Base-by-base conservation (phyloP, 805 yeast genomes). In the Diddensiella caesifluorescens region DNA sequence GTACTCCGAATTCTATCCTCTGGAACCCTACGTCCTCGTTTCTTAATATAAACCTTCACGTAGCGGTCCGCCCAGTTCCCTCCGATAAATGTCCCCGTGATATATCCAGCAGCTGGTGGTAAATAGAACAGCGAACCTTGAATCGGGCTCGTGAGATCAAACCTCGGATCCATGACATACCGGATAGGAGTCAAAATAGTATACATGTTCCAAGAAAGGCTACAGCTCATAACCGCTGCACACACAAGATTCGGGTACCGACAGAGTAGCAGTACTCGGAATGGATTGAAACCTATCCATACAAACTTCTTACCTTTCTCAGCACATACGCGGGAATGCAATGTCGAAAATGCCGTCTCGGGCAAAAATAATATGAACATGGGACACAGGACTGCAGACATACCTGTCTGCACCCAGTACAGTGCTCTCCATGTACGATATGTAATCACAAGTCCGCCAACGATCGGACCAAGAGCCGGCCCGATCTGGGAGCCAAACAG, bases 91-190 rank as follows among this genome's bases (percentile, higher is more conserved):
- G 77, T 68, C 0, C 81, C 81, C 0, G 54, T 26, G 1, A 75
- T 34, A 48, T 73, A 74, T 0, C 83, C 83, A n/a, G 57, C 10
- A 1, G 80, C 81, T 0, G 81, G 80, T 3, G 80, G 71, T 3
- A 77, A 54, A 49, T 76, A 77, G 50, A 77, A 75, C 16, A 77
- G 55, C 0, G 77, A 70, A 30, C 77, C 74, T 44, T 65, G 66
- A 1, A 77, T 52, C 0, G 82, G 80, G 15, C 66, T 51, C 0
- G 62, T 62, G 22, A 77, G 56, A 31, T 69, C 51, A 59, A 75
- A 77, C 42, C 80, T 53, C 3, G 81, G 81, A 50, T 75, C 75
- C 40, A 77, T 67, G 6, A 76, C 76, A 33, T 69, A 65, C 48
- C 80, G 56, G 32, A 77, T 75, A 1, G 82, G 82, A 0, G 81